Conservation (phyloP, 768 basidiomycete genomes). For the Suillus plorans region DNA sequence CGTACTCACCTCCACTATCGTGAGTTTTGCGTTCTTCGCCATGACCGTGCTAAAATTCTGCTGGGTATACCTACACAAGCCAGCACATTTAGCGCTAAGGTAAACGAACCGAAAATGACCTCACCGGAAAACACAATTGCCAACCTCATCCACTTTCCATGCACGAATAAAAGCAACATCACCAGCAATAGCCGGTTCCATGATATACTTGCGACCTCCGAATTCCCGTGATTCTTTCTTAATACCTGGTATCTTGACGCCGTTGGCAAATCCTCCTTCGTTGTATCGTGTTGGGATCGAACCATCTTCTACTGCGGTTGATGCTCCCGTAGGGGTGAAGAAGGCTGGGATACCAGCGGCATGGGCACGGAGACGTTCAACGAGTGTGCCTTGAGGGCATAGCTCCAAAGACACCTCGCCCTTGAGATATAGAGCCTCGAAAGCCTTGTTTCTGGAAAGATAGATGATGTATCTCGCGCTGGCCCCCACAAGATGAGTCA, state of each 20-base stretch:
- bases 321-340: slow-evolving; percentile 88
- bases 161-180: slow-evolving; percentile 86
- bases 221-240: slow-evolving; percentile 77
- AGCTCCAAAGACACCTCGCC: slow-evolving; percentile 85
- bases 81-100: neutral
- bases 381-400: slow-evolving; percentile 89
- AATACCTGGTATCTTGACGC: slow-evolving; percentile 70
- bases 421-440: slow-evolving; percentile 77
- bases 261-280: slow-evolving; percentile 64
- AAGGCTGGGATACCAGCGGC: slow-evolving; percentile 94
- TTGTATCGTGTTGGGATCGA: slow-evolving; percentile 79
- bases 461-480: neutral
- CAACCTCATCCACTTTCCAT: slow-evolving; percentile 91
- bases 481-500: slow-evolving; percentile 6
- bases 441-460: slow-evolving; percentile 73
- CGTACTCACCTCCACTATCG: slow-evolving; percentile 75
- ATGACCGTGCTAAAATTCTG: slow-evolving; percentile 90
- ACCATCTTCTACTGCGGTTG: slow-evolving; percentile 85
- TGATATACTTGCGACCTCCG: slow-evolving; percentile 71
- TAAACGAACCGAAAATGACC: neutral
- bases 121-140: slow-evolving; percentile 89
- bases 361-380: slow-evolving; percentile 84
- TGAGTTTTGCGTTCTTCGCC: slow-evolving; percentile 87
- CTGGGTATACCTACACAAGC: slow-evolving; percentile 63
- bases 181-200: slow-evolving; percentile 78